Conservation (phyloP, 192 early-diverging fungal genomes). For the Coemansia sp. region DNA sequence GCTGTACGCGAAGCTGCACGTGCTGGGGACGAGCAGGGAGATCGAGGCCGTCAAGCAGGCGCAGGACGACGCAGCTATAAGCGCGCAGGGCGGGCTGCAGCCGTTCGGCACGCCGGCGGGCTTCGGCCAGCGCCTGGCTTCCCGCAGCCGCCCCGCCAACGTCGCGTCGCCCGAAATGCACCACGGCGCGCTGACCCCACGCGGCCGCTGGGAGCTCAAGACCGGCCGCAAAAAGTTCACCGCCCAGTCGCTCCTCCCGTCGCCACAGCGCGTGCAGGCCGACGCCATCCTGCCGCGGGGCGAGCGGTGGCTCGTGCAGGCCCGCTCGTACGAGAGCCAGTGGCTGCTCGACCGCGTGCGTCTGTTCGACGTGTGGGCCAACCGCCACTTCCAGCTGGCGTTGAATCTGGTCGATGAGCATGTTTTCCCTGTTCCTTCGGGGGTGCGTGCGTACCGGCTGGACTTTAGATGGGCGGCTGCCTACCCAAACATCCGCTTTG, state of each 20-base stretch:
- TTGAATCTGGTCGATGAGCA: constrained; percentile 11
- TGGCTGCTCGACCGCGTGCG: constrained; percentile 35
- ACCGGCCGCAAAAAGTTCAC: constrained; percentile 47
- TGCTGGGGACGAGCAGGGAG: constrained; percentile 15
- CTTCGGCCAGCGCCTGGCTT: constrained; percentile 23
- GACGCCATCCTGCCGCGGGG: no score
- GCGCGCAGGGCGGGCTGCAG: constrained; percentile 5
- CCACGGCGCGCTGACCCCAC: constrained; percentile 40
- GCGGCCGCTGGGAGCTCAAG: constrained; percentile 49
- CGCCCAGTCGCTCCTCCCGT: constrained; percentile 30
- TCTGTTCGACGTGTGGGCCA: constrained; percentile 20
- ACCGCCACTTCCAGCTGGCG: constrained; percentile 26
- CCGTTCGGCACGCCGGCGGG: constrained; percentile 10
- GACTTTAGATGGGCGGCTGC: constrained; percentile 46
- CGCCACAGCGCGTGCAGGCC: constrained; percentile 3
- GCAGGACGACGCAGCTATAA: constrained; percentile 16
- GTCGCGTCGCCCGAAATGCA: constrained; percentile 37
- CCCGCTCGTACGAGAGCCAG: constrained; percentile 52
- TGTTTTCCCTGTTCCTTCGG: constrained; percentile 14
- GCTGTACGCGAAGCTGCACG: constrained; percentile 17
- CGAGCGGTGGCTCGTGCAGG: constrained; percentile 10
- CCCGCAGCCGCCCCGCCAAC: constrained; percentile 8
- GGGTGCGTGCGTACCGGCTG: constrained; percentile 19
- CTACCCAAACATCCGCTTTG: constrained; percentile 34
- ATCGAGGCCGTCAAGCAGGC: constrained; percentile 24